Conservation (phyloP, 2,329 filamentous ascomycete species). For the Venturia asperata region DNA sequence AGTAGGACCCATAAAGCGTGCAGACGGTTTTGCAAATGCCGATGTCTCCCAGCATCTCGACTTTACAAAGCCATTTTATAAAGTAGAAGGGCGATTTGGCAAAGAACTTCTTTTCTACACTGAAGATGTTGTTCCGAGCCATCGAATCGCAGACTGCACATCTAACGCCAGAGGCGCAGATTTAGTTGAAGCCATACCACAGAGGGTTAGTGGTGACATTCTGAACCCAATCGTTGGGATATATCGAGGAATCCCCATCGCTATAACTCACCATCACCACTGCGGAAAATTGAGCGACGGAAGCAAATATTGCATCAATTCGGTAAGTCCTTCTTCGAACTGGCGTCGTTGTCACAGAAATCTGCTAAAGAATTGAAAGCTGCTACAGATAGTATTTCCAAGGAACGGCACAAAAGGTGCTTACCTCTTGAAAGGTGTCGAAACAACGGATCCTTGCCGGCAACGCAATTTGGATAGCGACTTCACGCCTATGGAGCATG, state of each 20-base stretch:
- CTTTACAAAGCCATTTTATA: constrained; percentile 8
- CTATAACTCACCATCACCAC: constrained; percentile 7
- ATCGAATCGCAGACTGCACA: constrained; percentile 8
- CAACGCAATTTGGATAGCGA: neutral
- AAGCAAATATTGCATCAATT: constrained; percentile 16
- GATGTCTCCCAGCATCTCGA: neutral
- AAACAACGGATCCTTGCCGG: constrained; percentile 3
- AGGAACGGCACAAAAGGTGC: neutral
- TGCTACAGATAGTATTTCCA: constrained; percentile 13
- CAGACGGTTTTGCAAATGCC: neutral
- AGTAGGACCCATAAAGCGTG: neutral
- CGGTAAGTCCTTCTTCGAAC: neutral
- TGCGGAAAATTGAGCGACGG: constrained; percentile 7
- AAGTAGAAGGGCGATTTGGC: neutral
- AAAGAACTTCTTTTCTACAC: constrained; percentile 13
- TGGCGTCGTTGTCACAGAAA: neutral
- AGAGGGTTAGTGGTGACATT: neutral
- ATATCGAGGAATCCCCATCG: constrained; percentile 17
- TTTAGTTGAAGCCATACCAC: neutral
- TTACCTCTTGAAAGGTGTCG: constrained; percentile 15
- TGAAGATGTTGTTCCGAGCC: constrained; percentile 1
- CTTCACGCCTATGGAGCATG: constrained; percentile 7
- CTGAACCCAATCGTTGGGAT: neutral
- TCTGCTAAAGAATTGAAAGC: neutral
- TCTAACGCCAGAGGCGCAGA: neutral